These are phyloP conservation scores for Colletotrichum camelliae DNA, from an alignment of 2,329 filamentous ascomycete species.

Conservation along the genomic window DNA sequence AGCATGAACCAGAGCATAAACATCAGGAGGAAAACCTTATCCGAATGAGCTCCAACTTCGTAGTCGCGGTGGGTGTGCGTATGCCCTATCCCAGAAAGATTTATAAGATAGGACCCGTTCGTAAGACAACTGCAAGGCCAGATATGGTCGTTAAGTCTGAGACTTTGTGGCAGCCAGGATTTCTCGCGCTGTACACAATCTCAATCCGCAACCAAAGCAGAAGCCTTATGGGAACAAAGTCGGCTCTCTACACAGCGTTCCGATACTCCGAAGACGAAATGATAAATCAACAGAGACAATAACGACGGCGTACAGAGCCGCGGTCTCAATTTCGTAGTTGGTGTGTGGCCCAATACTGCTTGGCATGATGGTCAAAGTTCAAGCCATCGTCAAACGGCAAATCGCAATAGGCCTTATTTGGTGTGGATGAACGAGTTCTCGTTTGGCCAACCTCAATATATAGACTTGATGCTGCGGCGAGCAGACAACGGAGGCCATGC, in stretches of 20 bases:
- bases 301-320: neutral
- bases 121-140: too few relatives aligned
- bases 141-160: too few relatives aligned
- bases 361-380: neutral
- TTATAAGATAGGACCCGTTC: neutral
- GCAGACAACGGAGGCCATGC: neutral
- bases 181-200: too few relatives aligned
- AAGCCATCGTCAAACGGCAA: neutral
- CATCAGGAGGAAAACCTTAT: rapidly evolving
- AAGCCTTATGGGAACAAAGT: too few relatives aligned
- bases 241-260: neutral
- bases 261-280: neutral
- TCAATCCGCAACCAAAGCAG: too few relatives aligned
- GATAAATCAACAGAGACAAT: too few relatives aligned
- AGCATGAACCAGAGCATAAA: neutral
- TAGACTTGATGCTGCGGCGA: neutral
- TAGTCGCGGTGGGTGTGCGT: neutral
- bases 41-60: neutral
- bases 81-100: neutral
- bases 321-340: neutral
- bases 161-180: too few relatives aligned
- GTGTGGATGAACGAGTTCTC: rapidly evolving
- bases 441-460: neutral
- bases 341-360: rapidly evolving
- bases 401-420: too few relatives aligned